A percentile compares a stretch with the other conserved stretches of the same genome.
These are phyloP conservation scores for Metschnikowia dekortorum DNA, from an alignment of 805 yeast species.

Conservation along the genomic window DNA sequence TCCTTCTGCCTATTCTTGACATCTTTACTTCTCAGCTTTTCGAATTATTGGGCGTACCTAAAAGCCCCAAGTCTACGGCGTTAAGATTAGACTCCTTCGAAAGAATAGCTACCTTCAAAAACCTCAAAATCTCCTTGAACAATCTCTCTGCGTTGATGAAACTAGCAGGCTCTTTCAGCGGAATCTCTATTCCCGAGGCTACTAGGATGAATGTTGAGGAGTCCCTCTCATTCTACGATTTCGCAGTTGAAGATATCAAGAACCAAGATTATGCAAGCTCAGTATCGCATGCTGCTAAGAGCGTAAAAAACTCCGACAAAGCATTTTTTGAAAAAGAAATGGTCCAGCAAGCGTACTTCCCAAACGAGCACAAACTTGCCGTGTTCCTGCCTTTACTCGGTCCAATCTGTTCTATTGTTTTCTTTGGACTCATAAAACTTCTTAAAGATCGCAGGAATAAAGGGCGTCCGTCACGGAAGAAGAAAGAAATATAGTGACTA, in stretches of 20 bases:
- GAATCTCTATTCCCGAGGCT: constrained; percentile 77
- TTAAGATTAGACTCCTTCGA: constrained; percentile 63
- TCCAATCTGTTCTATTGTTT: constrained; percentile 67
- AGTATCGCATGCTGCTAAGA: constrained; percentile 43
- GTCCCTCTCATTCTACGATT: constrained; percentile 43
- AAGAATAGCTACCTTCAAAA: constrained; percentile 53
- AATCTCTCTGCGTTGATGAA: constrained; percentile 70
- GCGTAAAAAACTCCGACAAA: constrained; percentile 55
- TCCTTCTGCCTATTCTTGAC: constrained; percentile 56
- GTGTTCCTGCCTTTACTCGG: constrained; percentile 89
- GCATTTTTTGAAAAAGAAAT: constrained; percentile 93
- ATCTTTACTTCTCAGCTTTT: constrained; percentile 72
- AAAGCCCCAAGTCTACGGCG: constrained; percentile 51
- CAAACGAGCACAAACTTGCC: constrained; percentile 93
- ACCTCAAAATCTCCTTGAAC: constrained; percentile 58
- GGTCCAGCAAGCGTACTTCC: constrained; percentile 93
- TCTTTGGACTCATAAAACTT: constrained; percentile 47
- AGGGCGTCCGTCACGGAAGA: constrained; percentile 8
- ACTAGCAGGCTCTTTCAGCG: constrained; percentile 61
- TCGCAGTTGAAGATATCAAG: constrained; percentile 29
- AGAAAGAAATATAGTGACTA: constrained; percentile 4
- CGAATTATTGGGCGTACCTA: constrained; percentile 66
- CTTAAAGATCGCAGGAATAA: constrained; percentile 41
- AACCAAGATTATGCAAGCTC: constrained; percentile 26
- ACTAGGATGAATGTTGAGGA: constrained; percentile 55